Conservation (phyloP, 2,329 filamentous ascomycete genomes). For the Paecilomyces variotii region DNA sequence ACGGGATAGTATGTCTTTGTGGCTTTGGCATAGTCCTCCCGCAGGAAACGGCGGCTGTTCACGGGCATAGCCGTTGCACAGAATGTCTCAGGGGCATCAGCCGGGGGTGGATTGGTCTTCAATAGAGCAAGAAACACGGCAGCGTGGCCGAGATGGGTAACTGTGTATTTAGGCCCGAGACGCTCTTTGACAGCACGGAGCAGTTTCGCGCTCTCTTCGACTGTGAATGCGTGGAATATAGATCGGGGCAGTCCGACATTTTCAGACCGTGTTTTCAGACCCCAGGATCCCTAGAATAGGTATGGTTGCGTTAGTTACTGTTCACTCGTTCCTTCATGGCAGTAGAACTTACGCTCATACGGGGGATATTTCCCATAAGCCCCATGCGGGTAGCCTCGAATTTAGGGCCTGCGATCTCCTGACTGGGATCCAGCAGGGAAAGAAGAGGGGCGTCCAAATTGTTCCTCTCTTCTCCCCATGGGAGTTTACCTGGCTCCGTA, state of each 20-base stretch:
- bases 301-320: background rate
- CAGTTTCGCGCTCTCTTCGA: slow-evolving; percentile 1
- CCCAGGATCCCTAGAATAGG: background rate
- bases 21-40: background rate
- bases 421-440: background rate
- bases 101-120: background rate
- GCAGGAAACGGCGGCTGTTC: slow-evolving; percentile 3
- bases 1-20: slow-evolving; percentile 2
- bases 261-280: background rate
- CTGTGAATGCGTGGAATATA: slow-evolving; percentile 4
- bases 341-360: background rate
- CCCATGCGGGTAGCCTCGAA: background rate
- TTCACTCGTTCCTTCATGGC: background rate
- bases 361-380: background rate
- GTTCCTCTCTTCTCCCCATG: slow-evolving; percentile 4
- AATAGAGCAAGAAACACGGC: slow-evolving; percentile 3
- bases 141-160: slow-evolving; percentile 3
- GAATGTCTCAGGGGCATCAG: background rate
- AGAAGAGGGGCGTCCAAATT: slow-evolving; percentile 2
- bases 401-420: background rate
- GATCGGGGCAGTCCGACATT: slow-evolving; percentile 1
- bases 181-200: slow-evolving; percentile 1
- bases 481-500: background rate
- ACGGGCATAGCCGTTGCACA: background rate
- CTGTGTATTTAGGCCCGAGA: background rate